Evolutionary conservation across 208 protist genomes (phyloP).

Genomic region (Plasmodiophora brassicae): DNA sequence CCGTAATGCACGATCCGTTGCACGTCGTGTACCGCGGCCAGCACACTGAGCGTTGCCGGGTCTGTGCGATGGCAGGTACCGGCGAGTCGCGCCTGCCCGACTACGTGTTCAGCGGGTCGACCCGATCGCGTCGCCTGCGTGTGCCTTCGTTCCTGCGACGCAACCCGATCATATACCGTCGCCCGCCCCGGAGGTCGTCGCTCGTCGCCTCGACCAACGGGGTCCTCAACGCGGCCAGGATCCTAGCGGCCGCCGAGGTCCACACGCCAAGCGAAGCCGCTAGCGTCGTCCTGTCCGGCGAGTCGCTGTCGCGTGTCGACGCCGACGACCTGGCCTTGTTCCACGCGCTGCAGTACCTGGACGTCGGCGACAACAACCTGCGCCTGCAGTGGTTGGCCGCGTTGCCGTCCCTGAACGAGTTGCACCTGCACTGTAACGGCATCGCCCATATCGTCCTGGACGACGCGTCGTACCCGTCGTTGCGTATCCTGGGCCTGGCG

Average conservation of each 20-base stretch:
- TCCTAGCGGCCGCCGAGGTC: background rate
- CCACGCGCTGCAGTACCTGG: background rate
- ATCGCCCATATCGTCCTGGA: background rate
- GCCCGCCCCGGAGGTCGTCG: too few species aligned
- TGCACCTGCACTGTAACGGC: conserved; percentile 16
- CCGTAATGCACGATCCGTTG: background rate
- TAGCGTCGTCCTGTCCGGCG: background rate
- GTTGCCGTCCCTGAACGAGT: background rate
- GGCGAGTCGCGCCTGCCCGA: background rate
- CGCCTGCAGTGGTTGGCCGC: background rate
- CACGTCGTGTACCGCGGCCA: background rate
- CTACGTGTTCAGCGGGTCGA: conserved; percentile 4
- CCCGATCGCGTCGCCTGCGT: background rate
- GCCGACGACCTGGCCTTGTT: background rate
- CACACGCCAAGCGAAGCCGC: background rate
- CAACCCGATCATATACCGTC: background rate
- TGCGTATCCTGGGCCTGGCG: background rate
- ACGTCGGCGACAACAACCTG: background rate
- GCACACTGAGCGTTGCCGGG: background rate
- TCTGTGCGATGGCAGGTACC: background rate
- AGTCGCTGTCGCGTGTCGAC: background rate
- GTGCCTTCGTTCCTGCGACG: background rate
- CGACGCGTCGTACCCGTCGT: background rate
- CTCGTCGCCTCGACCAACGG: background rate
- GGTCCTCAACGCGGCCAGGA: background rate